These are phyloP conservation scores for Tuber brumale DNA, from an alignment of 495 filamentous ascomycete genomes.

Conservation along the genomic window DNA sequence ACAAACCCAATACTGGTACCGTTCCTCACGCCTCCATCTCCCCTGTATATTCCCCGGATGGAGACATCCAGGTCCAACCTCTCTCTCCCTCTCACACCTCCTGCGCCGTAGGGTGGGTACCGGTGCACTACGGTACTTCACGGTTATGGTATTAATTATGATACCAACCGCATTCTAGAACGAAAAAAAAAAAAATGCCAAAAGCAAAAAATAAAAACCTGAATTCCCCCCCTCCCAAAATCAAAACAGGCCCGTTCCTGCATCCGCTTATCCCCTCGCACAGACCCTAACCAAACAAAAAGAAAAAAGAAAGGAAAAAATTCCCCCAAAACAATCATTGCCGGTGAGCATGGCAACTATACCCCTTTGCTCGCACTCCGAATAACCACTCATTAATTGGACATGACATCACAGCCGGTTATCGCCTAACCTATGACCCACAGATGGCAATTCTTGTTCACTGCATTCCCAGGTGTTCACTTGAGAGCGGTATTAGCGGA, in stretches of 20 bases:
- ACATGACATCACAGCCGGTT: neutral
- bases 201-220: neutral
- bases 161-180: neutral
- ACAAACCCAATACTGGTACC: neutral
- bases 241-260: slow-evolving; percentile 1
- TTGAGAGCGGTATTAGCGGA: neutral
- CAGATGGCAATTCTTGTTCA: neutral
- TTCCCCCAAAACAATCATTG: neutral
- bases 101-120: no score
- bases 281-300: neutral
- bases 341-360: neutral
- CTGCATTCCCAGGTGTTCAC: neutral
- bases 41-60: neutral
- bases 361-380: neutral
- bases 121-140: no score
- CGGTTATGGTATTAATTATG: no score
- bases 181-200: neutral
- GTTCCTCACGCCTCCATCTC: neutral
- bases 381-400: neutral
- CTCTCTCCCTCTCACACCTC: neutral
- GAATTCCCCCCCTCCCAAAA: neutral
- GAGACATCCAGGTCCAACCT: neutral
- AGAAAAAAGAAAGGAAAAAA: neutral
- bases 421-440: neutral
- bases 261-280: neutral